phyloP scores from a whole-genome alignment of 2,329 filamentous ascomycete species.

The Trichoderma sp. region DNA sequence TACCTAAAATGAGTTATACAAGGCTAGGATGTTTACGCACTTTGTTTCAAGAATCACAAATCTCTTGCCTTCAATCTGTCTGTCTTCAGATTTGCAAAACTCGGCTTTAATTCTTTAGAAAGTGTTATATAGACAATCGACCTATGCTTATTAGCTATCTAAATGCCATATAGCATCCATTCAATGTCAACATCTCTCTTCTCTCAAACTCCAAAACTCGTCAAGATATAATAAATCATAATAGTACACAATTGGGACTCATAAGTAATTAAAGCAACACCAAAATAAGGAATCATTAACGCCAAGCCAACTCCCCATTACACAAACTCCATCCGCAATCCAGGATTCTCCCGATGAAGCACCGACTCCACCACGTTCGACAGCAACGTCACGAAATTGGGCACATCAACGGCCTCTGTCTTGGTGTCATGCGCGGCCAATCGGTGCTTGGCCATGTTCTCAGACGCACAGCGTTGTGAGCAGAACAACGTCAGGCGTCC shows the following conservation, averaged over 20 bases:
- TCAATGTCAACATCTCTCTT: neutral
- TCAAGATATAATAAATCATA: neutral
- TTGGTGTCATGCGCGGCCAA: conserved; percentile 40
- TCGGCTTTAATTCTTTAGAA: too few species aligned
- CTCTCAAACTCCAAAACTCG: neutral
- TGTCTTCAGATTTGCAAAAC: neutral
- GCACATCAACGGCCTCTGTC: conserved; percentile 34
- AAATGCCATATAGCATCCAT: neutral
- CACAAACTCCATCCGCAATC: conserved; percentile 38
- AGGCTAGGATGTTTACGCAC: too few species aligned
- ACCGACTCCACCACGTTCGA: conserved; percentile 37
- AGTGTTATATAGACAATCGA: neutral
- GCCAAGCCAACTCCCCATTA: conserved; percentile 2
- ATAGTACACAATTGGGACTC: conserved; percentile 3
- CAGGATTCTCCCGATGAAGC: conserved; percentile 41
- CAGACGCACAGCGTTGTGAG: conserved; percentile 47
- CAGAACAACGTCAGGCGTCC: conserved; percentile 48
- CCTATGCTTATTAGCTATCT: neutral
- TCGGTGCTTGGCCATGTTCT: conserved; percentile 48
- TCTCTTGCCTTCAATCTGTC: too few species aligned
- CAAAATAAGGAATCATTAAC: neutral
- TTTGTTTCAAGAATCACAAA: too few species aligned
- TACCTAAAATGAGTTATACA: too few species aligned
- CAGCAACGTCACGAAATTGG: conserved; percentile 34
- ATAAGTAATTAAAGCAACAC: neutral